These are phyloP conservation scores for Xerocomus spinulosus DNA, from an alignment of 768 basidiomycete species.

Conservation along the genomic window DNA sequence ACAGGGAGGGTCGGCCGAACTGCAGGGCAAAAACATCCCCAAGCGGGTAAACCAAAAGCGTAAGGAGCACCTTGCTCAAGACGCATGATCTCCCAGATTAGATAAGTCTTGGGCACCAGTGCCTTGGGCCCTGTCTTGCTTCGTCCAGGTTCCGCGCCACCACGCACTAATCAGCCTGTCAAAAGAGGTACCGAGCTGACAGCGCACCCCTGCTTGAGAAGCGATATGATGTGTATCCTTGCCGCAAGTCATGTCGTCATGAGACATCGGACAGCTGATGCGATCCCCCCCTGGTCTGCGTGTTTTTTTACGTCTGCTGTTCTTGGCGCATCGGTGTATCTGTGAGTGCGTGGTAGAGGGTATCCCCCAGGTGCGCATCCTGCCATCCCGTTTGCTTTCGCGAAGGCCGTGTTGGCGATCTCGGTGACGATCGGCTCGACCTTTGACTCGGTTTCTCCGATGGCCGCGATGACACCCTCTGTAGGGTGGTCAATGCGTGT, in stretches of 20 bases:
- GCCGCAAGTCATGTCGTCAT: slow-evolving; percentile 53
- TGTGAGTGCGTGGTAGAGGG: slow-evolving; percentile 41
- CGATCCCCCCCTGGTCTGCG: slow-evolving; percentile 48
- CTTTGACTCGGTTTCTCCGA: slow-evolving; percentile 46
- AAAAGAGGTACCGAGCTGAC: too few relatives aligned
- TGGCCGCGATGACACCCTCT: slow-evolving; percentile 43
- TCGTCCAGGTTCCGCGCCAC: slow-evolving; percentile 47
- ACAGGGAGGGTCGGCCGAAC: too few relatives aligned
- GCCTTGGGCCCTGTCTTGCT: slow-evolving; percentile 46
- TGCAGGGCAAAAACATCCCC: too few relatives aligned
- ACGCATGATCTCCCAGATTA: slow-evolving; percentile 12
- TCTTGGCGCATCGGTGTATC: slow-evolving; percentile 9
- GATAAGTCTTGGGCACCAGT: slow-evolving; percentile 52
- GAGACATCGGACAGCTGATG: slow-evolving; percentile 45
- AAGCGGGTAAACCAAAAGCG: not conserved
- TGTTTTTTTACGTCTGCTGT: slow-evolving; percentile 36
- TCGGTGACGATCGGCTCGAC: slow-evolving; percentile 48
- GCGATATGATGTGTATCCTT: slow-evolving; percentile 51
- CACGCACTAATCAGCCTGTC: too few relatives aligned
- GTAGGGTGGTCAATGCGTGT: slow-evolving; percentile 45
- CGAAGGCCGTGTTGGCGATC: slow-evolving; percentile 50
- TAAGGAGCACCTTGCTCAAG: not conserved
- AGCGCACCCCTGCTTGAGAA: slow-evolving; percentile 46
- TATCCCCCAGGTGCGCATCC: slow-evolving; percentile 51
- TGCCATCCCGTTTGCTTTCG: slow-evolving; percentile 53